Evolutionary conservation across 768 basidiomycete genomes (phyloP).

Genomic region (Mycena pura): DNA sequence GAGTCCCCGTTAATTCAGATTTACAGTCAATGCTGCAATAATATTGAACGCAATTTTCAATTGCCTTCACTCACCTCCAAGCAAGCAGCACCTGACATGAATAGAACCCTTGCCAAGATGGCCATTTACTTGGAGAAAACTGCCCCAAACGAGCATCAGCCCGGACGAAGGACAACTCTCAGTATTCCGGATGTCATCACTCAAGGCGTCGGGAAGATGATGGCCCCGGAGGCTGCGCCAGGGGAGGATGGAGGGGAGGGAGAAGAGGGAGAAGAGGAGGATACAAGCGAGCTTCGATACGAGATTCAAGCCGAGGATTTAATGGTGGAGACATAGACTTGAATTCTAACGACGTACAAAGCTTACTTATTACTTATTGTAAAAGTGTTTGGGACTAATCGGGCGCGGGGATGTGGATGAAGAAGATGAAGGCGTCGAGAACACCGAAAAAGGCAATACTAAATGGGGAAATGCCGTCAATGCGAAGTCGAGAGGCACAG

Average conservation of each 20-base stretch:
- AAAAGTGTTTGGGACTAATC: too few species aligned
- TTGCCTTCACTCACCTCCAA: slow-evolving; percentile 31
- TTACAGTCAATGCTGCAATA: slow-evolving; percentile 32
- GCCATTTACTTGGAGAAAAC: slow-evolving; percentile 14
- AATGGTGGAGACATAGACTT: neutral
- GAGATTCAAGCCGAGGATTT: slow-evolving; percentile 7
- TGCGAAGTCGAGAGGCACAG: too few species aligned
- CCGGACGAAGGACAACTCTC: slow-evolving; percentile 21
- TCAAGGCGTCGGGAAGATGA: slow-evolving; percentile 9
- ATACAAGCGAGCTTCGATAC: neutral
- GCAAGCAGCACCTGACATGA: slow-evolving; percentile 39
- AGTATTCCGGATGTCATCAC: slow-evolving; percentile 24
- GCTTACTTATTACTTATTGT: too few species aligned
- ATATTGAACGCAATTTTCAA: slow-evolving; percentile 34
- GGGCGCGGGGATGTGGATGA: too few species aligned
- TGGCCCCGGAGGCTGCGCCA: slow-evolving; percentile 11
- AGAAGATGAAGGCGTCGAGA: too few species aligned
- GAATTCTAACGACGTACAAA: neutral
- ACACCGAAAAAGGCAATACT: too few species aligned
- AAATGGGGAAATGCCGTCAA: too few species aligned
- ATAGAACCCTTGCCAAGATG: slow-evolving; percentile 30
- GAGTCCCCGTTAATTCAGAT: slow-evolving; percentile 43
- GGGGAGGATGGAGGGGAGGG: slow-evolving; percentile 19
- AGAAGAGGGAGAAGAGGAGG: slow-evolving; percentile 7
- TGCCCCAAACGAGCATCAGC: slow-evolving; percentile 12